Evolutionary conservation across 169 alveolate species (phyloP).

Genomic region (Plasmodium fragile): DNA sequence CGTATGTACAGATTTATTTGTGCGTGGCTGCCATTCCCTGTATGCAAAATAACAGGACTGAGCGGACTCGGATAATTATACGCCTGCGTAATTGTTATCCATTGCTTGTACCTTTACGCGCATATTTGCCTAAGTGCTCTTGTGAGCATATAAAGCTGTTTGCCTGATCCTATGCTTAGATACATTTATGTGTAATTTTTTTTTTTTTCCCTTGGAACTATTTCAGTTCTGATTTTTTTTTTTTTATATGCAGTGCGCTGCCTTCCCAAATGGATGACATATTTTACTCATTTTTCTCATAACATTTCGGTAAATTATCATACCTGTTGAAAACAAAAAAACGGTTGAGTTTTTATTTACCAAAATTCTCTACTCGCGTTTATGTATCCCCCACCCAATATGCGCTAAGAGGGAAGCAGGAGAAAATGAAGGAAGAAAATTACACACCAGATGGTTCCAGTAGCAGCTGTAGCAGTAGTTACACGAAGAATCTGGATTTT

Average conservation of each 20-base stretch:
- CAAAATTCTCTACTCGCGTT: neutral
- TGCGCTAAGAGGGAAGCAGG: neutral
- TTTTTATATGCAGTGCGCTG: neutral
- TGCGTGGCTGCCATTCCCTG: neutral
- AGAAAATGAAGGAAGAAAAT: slow-evolving; percentile 32
- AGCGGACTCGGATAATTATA: neutral
- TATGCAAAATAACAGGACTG: neutral
- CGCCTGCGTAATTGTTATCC: neutral
- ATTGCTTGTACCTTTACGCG: neutral
- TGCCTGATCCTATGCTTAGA: neutral
- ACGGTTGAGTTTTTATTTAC: neutral
- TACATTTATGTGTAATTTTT: neutral
- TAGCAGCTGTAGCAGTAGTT: neutral
- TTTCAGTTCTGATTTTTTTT: slow-evolving; percentile 18
- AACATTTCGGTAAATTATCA: neutral
- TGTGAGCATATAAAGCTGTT: neutral
- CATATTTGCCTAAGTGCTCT: neutral
- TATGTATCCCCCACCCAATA: slow-evolving; percentile 1
- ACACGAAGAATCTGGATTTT: slow-evolving; percentile 11
- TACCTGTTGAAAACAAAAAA: neutral
- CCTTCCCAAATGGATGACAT: neutral
- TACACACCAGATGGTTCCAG: slow-evolving; percentile 10
- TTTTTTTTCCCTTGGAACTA: slow-evolving; percentile 1
- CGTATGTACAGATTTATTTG: neutral
- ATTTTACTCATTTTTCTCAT: neutral